These are phyloP conservation scores for Geotrichum reessii DNA, from an alignment of 1,139 yeast genomes.

Conservation along the genomic window DNA sequence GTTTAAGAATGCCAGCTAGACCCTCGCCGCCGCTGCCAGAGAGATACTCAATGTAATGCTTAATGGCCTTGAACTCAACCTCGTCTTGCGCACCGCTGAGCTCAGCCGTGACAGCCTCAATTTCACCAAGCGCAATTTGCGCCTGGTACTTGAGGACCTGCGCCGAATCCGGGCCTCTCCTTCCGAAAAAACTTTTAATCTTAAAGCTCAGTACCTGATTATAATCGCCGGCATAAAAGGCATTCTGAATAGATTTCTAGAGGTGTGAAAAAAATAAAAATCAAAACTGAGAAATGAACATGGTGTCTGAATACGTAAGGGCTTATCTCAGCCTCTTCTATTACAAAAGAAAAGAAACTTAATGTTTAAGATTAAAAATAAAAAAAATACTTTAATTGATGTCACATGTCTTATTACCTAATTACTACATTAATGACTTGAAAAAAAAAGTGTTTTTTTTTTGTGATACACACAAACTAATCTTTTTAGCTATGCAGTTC, in stretches of 20 bases:
- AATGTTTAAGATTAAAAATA: too few species aligned
- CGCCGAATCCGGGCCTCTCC: constrained; percentile 29
- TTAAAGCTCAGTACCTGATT: constrained; percentile 32
- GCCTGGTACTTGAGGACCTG: constrained; percentile 35
- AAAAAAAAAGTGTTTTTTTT: too few species aligned
- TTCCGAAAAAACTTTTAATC: constrained; percentile 25
- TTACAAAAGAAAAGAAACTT: too few species aligned
- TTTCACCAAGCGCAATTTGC: constrained; percentile 34
- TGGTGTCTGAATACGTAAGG: background rate
- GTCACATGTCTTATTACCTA: too few species aligned
- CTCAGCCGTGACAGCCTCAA: constrained; percentile 30
- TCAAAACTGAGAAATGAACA: background rate
- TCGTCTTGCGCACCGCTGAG: constrained; percentile 20
- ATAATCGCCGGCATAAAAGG: constrained; percentile 40
- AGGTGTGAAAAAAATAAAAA: background rate
- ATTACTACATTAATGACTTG: too few species aligned
- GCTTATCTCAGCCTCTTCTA: background rate
- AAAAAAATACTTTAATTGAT: too few species aligned
- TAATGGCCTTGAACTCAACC: constrained; percentile 25
- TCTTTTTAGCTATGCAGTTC: too few species aligned
- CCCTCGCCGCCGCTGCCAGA: constrained; percentile 22
- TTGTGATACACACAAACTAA: too few species aligned
- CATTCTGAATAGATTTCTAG: constrained; percentile 37
- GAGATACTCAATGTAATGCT: constrained; percentile 26
- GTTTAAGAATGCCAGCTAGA: constrained; percentile 19